These are phyloP conservation scores for Inonotus hispidus DNA, from an alignment of 1,284 basidiomycete species.

Conservation along the genomic window DNA sequence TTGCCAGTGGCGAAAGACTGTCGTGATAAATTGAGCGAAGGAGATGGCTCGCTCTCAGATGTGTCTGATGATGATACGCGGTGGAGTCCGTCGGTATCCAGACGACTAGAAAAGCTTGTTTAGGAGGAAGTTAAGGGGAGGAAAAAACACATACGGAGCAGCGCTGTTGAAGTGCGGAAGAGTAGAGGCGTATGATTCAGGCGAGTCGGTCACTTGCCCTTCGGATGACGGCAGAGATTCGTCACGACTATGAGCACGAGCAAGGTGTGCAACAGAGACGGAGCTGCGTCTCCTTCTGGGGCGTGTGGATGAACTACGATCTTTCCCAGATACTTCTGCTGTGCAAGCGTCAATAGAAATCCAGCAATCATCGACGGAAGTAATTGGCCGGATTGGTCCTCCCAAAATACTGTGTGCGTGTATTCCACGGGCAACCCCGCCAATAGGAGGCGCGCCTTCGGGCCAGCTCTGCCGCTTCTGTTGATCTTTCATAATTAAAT, in stretches of 20 bases:
- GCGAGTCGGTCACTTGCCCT: neutral
- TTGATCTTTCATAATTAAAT: neutral
- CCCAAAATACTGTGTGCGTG: constrained; percentile 9
- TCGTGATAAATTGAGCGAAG: neutral
- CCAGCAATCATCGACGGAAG: constrained; percentile 13
- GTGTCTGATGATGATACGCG: neutral
- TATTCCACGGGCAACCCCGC: neutral
- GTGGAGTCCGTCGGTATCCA: neutral
- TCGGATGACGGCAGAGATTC: neutral
- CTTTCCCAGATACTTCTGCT: neutral
- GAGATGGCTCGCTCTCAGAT: neutral
- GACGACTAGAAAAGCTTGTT: neutral
- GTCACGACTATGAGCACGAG: neutral
- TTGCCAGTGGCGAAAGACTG: neutral
- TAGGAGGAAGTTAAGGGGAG: neutral
- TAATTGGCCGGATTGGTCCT: constrained; percentile 2
- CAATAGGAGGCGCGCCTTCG: neutral
- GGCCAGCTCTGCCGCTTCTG: constrained; percentile 4
- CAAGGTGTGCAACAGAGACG: constrained; percentile 6
- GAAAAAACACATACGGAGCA: neutral
- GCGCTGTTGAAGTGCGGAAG: neutral
- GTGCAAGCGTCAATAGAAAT: neutral
- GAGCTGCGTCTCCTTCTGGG: neutral
- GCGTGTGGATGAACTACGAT: neutral
- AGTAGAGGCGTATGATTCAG: neutral